Evolutionary conservation across 2,329 filamentous ascomycete genomes (phyloP).

Genomic region (Karstenula rhodostoma): DNA sequence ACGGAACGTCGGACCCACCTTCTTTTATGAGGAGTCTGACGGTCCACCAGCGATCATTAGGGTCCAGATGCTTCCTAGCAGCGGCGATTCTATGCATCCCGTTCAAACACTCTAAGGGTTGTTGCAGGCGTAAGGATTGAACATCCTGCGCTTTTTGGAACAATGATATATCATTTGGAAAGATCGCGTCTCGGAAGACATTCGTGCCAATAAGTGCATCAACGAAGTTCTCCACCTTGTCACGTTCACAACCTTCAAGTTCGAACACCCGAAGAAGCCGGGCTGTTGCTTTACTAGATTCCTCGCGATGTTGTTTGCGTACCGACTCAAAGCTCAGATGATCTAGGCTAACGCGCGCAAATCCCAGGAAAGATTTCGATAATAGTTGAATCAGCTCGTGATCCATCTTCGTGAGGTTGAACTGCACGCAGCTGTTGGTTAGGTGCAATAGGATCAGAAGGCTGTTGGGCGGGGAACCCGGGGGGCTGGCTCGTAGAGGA

Average conservation of each 20-base stretch:
- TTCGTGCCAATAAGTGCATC: conserved; percentile 16
- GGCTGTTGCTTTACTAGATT: conserved; percentile 8
- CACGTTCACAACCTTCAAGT: conserved; percentile 18
- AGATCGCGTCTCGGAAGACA: conserved; percentile 4
- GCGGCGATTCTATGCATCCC: conserved; percentile 23
- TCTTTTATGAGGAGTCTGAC: conserved; percentile 18
- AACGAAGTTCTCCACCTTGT: conserved; percentile 22
- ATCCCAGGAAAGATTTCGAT: conserved; percentile 13
- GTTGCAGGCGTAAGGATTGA: neutral
- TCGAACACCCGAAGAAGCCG: conserved; percentile 16
- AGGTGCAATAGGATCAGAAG: too few species aligned
- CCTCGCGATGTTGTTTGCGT: conserved; percentile 11
- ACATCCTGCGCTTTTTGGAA: neutral
- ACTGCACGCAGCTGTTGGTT: too few species aligned
- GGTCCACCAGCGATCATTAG: conserved; percentile 26
- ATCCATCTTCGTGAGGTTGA: too few species aligned
- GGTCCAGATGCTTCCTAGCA: conserved; percentile 16
- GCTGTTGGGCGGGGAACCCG: too few species aligned
- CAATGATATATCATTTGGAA: neutral
- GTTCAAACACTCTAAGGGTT: conserved; percentile 18
- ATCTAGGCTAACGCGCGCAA: conserved; percentile 14
- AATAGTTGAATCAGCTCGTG: too few species aligned
- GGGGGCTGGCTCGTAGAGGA: too few species aligned
- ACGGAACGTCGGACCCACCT: neutral
- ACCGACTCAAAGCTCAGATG: conserved; percentile 17